Conservation (phyloP, 1,284 basidiomycete genomes). For the Psilocybe mexicana region DNA sequence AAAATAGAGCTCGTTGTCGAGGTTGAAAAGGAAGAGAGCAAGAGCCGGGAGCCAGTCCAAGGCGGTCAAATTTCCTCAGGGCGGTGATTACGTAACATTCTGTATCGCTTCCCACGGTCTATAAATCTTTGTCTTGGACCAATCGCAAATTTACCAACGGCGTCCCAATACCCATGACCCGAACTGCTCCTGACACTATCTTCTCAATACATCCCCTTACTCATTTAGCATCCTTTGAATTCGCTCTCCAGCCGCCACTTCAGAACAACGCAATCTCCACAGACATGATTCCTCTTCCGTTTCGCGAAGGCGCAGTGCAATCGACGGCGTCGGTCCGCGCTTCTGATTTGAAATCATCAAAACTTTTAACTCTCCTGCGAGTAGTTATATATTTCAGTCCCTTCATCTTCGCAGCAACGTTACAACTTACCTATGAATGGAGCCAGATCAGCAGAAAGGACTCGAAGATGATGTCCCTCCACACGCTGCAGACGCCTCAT, state of each 20-base stretch:
- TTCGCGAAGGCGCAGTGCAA: conserved; percentile 55
- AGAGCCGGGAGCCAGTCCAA: conserved; percentile 9
- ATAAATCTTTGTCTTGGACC: conserved; percentile 1
- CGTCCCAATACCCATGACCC: background rate
- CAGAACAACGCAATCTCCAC: conserved; percentile 65
- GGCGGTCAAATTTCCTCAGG: conserved; percentile 16
- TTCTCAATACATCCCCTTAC: conserved; percentile 24
- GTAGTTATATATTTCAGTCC: background rate
- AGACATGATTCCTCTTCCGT: conserved; percentile 71
- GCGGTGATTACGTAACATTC: conserved; percentile 15
- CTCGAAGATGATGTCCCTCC: conserved; percentile 43
- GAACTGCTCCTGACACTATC: conserved; percentile 3
- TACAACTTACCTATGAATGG: conserved; percentile 56
- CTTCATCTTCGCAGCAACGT: background rate
- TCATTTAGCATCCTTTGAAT: conserved; percentile 26
- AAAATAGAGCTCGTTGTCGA: conserved; percentile 23
- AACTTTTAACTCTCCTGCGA: conserved; percentile 64
- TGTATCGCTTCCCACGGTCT: conserved; percentile 18
- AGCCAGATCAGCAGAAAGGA: conserved; percentile 51
- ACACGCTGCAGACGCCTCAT: conserved; percentile 52
- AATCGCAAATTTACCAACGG: conserved; percentile 7
- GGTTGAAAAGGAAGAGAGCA: conserved; percentile 24
- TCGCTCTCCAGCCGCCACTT: conserved; percentile 35
- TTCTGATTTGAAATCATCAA: conserved; percentile 36
- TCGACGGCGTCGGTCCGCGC: conserved; percentile 1